Evolutionary conservation across 176 grass and related monocot species (phyloP).

Genomic region (Cenchrus americanus): DNA sequence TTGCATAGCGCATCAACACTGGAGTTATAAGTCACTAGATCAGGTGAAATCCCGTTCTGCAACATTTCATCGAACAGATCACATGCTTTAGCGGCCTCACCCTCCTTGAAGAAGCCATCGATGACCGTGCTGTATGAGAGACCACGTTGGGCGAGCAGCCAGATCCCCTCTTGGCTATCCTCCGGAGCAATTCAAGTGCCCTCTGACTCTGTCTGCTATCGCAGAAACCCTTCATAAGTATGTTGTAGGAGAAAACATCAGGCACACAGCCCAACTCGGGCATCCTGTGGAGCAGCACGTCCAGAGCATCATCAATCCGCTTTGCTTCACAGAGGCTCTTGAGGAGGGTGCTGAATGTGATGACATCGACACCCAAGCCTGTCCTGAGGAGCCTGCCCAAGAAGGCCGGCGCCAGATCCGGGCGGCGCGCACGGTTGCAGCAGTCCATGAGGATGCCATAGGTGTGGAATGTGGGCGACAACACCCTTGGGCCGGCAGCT

Average conservation of each 20-base stretch:
- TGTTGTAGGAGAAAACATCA: neutral
- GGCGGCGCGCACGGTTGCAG: neutral
- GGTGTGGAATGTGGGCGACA: neutral
- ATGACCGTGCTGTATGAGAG: slow-evolving; percentile 5
- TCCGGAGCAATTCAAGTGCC: slow-evolving; percentile 21
- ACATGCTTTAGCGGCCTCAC: neutral
- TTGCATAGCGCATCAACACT: slow-evolving; percentile 34
- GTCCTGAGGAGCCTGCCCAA: slow-evolving; percentile 21
- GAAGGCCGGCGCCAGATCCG: slow-evolving; percentile 19
- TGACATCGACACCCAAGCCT: neutral
- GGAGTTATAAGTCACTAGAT: slow-evolving; percentile 16
- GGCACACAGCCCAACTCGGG: slow-evolving; percentile 25
- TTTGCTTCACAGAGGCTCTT: slow-evolving; percentile 34
- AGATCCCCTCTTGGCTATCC: neutral
- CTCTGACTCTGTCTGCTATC: neutral
- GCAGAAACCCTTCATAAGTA: slow-evolving; percentile 38
- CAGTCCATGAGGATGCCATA: slow-evolving; percentile 43
- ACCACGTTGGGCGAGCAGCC: neutral
- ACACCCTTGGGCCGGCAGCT: neutral
- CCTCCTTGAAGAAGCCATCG: slow-evolving; percentile 31
- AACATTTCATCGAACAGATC: slow-evolving; percentile 35
- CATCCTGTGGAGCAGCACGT: slow-evolving; percentile 37
- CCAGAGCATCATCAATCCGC: neutral
- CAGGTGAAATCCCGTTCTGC: neutral
- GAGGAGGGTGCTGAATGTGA: neutral